These are phyloP conservation scores for Cymbopogon flexuosus DNA, from an alignment of 202 grass and related monocot species.

Conservation along the genomic window DNA sequence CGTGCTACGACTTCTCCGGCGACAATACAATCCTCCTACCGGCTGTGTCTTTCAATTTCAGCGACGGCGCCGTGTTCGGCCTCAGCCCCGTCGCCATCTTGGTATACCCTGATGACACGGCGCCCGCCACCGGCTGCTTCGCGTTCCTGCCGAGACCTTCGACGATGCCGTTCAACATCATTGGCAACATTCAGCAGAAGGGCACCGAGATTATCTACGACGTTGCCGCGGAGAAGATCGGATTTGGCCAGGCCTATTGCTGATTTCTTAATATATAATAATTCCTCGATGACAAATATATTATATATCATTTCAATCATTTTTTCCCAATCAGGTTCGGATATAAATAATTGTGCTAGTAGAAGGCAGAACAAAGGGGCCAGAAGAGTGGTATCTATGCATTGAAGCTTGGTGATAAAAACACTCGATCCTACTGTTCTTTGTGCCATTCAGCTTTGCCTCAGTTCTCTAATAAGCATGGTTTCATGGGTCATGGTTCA, in stretches of 20 bases:
- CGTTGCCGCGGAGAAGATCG: conserved; percentile 30
- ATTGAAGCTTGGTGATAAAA: no score
- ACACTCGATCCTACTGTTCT: no score
- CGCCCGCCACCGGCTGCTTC: conserved; percentile 24
- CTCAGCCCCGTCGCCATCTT: conserved; percentile 29
- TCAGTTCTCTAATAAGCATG: no score
- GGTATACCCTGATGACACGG: background rate
- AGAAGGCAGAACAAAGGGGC: no score
- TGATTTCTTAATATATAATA: no score
- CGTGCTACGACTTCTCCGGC: conserved; percentile 50
- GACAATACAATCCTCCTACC: background rate
- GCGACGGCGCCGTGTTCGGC: conserved; percentile 22
- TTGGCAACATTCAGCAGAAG: conserved; percentile 53
- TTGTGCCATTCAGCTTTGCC: no score
- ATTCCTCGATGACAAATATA: no score
- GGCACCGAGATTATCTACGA: conserved; percentile 44
- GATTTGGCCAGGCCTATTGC: background rate
- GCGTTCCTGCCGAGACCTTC: background rate
- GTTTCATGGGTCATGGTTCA: no score
- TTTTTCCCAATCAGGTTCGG: no score
- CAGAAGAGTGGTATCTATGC: no score
- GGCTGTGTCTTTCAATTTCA: conserved; percentile 31
- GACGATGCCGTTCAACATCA: background rate
- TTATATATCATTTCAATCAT: no score
- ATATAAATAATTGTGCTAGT: no score